phyloP scores from a whole-genome alignment of 768 basidiomycete genomes.

The Tylopilus rubrobrunneus region DNA sequence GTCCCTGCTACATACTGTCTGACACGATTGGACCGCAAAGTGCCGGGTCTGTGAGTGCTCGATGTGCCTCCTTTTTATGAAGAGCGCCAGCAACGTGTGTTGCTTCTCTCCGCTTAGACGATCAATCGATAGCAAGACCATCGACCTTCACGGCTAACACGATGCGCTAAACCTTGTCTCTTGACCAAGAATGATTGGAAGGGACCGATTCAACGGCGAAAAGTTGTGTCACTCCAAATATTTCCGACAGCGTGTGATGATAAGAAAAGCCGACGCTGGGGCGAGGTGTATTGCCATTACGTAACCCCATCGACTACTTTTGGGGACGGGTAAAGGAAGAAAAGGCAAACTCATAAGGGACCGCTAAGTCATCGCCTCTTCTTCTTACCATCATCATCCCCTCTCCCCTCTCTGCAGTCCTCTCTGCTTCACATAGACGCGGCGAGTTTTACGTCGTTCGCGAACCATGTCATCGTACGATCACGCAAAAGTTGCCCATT shows the following conservation, averaged over 20 bases:
- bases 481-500: conserved; percentile 59
- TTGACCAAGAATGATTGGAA: background rate
- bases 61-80: conserved; percentile 26
- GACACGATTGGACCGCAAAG: conserved; percentile 11
- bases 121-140: conserved; percentile 6
- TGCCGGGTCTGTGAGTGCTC: conserved; percentile 4
- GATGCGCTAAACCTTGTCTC: background rate
- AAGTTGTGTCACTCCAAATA: too few species aligned
- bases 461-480: conserved; percentile 40
- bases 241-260: background rate
- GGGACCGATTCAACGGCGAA: too few species aligned
- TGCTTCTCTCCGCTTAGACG: conserved; percentile 5
- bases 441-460: conserved; percentile 4
- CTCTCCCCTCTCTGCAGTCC: conserved; percentile 3
- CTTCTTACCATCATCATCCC: conserved; percentile 22
- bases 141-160: conserved; percentile 16
- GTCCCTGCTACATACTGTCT: background rate
- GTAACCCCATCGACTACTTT: conserved; percentile 32
- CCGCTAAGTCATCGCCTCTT: conserved; percentile 5
- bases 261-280: background rate
- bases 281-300: conserved; percentile 10
- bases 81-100: background rate
- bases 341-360: conserved; percentile 6
- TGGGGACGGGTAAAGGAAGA: conserved; percentile 18
- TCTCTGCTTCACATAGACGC: conserved; percentile 5